A percentile compares a stretch with the other conserved stretches of the same genome.
phyloP scores from a whole-genome alignment of 441 rosid species.

The Brassica hybrid region DNA sequence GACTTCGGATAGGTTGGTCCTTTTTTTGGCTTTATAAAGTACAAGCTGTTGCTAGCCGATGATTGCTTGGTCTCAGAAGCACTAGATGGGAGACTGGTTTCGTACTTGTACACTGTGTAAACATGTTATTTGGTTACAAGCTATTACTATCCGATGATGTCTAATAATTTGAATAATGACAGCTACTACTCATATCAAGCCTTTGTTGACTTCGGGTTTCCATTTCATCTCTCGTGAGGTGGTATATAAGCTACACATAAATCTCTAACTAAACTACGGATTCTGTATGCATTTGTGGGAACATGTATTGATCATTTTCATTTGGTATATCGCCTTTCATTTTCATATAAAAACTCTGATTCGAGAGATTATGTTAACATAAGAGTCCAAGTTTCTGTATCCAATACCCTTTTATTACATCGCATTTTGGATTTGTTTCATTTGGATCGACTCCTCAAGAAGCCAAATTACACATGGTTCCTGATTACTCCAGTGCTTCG shows the following conservation, averaged over 20 bases:
- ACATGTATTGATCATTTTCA: background rate
- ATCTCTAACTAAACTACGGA: background rate
- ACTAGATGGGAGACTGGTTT: background rate
- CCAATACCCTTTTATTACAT: background rate
- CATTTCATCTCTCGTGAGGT: conserved; percentile 82
- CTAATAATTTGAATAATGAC: conserved; percentile 37
- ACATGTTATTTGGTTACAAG: no score
- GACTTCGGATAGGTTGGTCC: conserved; percentile 81
- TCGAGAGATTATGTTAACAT: no score
- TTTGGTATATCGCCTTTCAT: background rate
- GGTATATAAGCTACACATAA: conserved; percentile 52
- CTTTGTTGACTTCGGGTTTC: conserved; percentile 83
- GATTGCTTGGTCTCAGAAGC: conserved; percentile 10
- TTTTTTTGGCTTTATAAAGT: background rate
- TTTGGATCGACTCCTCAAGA: conserved; percentile 93
- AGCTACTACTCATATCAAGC: conserved; percentile 93
- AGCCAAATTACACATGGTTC: conserved; percentile 93
- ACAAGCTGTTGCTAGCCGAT: background rate
- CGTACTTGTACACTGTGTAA: no score
- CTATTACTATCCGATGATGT: background rate
- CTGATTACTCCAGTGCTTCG: conserved; percentile 79
- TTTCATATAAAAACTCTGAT: no score
- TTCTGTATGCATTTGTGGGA: conserved; percentile 2
- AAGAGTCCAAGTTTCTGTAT: conserved; percentile 3
- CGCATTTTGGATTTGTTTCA: conserved; percentile 40